phyloP scores from a whole-genome alignment of 2,329 filamentous ascomycete species.

The Metarhizium brunneum region DNA sequence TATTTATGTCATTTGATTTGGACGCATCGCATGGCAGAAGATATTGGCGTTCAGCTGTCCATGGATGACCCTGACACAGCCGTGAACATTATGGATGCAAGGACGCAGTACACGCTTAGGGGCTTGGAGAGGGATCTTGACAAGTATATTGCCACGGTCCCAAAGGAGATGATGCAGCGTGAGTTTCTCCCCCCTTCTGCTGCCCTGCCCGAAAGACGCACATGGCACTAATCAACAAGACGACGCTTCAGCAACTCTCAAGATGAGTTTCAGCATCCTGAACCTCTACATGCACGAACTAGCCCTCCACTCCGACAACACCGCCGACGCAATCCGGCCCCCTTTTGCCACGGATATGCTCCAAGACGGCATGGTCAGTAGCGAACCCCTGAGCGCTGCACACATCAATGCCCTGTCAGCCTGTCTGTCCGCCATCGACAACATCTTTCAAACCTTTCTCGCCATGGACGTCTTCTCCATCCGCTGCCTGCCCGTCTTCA shows the following conservation, averaged over 20 bases:
- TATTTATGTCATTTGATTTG: conserved; percentile 51
- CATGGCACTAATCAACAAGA: neutral
- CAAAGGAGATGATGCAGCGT: conserved; percentile 45
- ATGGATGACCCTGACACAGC: conserved; percentile 53
- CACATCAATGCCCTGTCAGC: conserved; percentile 59
- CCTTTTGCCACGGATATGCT: conserved; percentile 37
- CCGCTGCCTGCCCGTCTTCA: conserved; percentile 59
- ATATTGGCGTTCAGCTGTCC: conserved; percentile 56
- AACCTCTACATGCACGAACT: conserved; percentile 71
- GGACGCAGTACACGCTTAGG: conserved; percentile 54
- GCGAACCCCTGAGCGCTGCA: conserved; percentile 32
- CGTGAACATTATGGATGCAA: conserved; percentile 49
- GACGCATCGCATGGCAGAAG: conserved; percentile 56
- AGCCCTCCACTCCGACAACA: conserved; percentile 54
- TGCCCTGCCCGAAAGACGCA: neutral
- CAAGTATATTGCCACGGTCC: conserved; percentile 46
- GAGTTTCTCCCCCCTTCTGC: conserved; percentile 21
- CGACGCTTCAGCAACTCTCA: conserved; percentile 42
- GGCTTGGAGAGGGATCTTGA: conserved; percentile 57
- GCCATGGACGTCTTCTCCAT: conserved; percentile 48
- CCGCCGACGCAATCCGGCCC: conserved; percentile 43
- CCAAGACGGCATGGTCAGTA: conserved; percentile 30
- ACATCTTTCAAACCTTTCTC: conserved; percentile 56
- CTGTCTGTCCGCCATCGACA: conserved; percentile 58
- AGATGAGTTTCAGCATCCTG: conserved; percentile 54